Percentiles rank a stretch among this genome's conserved stretches.
Conservation (phyloP, 1,284 basidiomycete genomes). For the Melampsora larici-populina region DNA sequence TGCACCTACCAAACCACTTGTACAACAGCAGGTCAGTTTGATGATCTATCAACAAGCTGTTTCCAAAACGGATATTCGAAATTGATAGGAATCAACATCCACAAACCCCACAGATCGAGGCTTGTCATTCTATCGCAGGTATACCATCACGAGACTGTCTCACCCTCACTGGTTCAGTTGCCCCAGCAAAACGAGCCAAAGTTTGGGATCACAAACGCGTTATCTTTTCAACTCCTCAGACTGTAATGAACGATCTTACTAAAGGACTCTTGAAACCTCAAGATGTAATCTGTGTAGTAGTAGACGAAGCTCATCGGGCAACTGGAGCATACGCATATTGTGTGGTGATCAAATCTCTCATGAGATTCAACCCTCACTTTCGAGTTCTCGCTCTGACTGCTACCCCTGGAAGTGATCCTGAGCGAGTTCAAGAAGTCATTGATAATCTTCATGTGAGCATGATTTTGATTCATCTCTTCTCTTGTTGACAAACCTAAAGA, state of each 20-base stretch:
- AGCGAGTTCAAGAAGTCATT: constrained; percentile 84
- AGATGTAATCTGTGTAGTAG: constrained; percentile 75
- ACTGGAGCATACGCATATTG: constrained; percentile 91
- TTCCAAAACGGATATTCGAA: too few species aligned
- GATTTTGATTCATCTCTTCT: neutral
- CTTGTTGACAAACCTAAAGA: neutral
- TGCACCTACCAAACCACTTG: constrained; percentile 91
- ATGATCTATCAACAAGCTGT: neutral
- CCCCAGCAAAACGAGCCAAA: constrained; percentile 55
- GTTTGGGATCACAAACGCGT: constrained; percentile 78
- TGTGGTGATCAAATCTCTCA: constrained; percentile 80
- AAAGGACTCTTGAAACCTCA: constrained; percentile 70
- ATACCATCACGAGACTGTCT: constrained; percentile 82
- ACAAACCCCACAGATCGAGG: constrained; percentile 63
- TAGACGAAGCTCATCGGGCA: constrained; percentile 94
- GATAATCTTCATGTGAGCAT: constrained; percentile 72
- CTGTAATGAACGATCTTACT: constrained; percentile 80
- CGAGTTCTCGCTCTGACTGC: constrained; percentile 90
- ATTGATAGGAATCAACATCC: neutral
- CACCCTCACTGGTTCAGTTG: constrained; percentile 75
- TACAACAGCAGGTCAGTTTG: constrained; percentile 67
- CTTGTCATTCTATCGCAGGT: constrained; percentile 89
- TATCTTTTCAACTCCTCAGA: constrained; percentile 98
- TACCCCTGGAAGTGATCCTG: constrained; percentile 82
- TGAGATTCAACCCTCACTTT: constrained; percentile 89